phyloP scores from a whole-genome alignment of 495 filamentous ascomycete species.

The Hypoxylon rickii region DNA sequence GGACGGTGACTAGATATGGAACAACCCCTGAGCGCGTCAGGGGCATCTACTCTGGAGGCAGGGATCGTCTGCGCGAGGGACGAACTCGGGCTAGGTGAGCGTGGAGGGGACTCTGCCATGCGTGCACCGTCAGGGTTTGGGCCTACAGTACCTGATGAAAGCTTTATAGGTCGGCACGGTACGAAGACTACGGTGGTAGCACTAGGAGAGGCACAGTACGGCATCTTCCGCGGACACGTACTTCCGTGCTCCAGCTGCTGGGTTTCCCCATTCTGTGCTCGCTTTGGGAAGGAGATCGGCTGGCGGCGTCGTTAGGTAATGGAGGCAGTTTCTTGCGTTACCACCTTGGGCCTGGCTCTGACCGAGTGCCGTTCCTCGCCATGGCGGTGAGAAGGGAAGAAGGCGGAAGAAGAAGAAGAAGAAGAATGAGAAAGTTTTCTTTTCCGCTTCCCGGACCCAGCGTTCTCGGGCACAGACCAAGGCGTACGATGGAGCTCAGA shows the following conservation, averaged over 20 bases:
- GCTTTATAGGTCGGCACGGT: too few species aligned
- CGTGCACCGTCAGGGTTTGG: too few species aligned
- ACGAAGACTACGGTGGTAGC: not conserved
- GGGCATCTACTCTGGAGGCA: too few species aligned
- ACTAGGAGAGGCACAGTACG: not conserved
- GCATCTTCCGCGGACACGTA: not conserved
- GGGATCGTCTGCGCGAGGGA: too few species aligned
- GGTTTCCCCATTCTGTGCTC: too few species aligned
- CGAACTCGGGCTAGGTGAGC: too few species aligned
- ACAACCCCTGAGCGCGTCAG: too few species aligned
- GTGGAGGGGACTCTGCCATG: too few species aligned
- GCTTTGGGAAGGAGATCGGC: not conserved
- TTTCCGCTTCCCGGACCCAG: not conserved
- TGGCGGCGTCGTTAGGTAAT: not conserved
- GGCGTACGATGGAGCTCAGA: not conserved
- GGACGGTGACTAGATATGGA: too few species aligned
- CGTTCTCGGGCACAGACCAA: not conserved
- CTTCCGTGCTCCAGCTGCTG: not conserved
- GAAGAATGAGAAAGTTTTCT: not conserved
- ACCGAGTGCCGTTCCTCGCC: not conserved
- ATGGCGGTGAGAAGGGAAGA: constrained; percentile 10
- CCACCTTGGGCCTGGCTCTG: not conserved
- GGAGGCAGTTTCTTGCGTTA: constrained; percentile 9
- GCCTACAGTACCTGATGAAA: too few species aligned
- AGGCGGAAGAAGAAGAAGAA: too few species aligned